Percentiles rank a stretch among this genome's conserved stretches.
Conservation (phyloP, 352 stramenopile genomes). For the Blastocystis sp. region DNA sequence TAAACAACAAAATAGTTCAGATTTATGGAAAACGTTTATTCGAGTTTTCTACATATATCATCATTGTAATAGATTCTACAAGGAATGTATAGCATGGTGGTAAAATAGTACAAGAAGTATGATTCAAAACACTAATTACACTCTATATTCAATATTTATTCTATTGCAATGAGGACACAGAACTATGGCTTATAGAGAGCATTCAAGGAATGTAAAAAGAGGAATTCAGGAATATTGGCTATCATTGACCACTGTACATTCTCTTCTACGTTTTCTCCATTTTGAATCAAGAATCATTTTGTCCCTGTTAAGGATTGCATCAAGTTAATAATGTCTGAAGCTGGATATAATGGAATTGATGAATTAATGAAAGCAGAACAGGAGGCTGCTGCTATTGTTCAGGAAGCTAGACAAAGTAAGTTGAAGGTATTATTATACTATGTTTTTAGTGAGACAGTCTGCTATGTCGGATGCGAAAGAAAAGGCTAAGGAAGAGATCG, state of each 20-base stretch:
- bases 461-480: slow-evolving; percentile 46
- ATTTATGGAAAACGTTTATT: too few relatives aligned
- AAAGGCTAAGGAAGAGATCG: slow-evolving; percentile 58
- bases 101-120: too few relatives aligned
- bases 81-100: too few relatives aligned
- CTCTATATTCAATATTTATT: too few relatives aligned
- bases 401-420: slow-evolving; percentile 43
- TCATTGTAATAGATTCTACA: too few relatives aligned
- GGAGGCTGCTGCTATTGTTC: slow-evolving; percentile 42
- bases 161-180: too few relatives aligned
- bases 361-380: slow-evolving; percentile 40
- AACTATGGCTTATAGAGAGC: too few relatives aligned
- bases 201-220: not conserved
- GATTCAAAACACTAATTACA: too few relatives aligned
- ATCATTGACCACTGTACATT: not conserved
- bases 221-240: not conserved
- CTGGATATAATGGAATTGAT: slow-evolving; percentile 52
- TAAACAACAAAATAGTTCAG: too few relatives aligned
- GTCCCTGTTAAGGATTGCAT: not conserved
- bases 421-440: not conserved
- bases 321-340: not conserved
- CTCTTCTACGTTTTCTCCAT: slow-evolving; percentile 43
- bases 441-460: slow-evolving; percentile 52
- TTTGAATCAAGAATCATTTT: slow-evolving; percentile 59
- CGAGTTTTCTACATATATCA: too few relatives aligned